phyloP scores from a whole-genome alignment of 116 monocot genomes.

The Trichopus zeylanicus region DNA sequence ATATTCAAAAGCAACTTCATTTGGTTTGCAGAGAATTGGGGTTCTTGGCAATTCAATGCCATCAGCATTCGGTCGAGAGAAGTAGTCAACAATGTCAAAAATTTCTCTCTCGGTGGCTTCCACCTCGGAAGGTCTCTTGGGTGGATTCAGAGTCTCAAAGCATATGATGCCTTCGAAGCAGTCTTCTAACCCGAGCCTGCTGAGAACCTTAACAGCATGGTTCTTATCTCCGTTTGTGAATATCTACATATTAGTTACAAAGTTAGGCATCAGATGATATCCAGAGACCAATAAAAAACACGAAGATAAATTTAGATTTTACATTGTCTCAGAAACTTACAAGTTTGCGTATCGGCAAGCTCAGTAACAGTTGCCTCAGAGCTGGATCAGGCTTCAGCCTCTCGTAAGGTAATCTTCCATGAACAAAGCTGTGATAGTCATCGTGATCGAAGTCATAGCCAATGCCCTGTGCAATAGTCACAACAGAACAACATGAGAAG shows the following conservation, averaged over 20 bases:
- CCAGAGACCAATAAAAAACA: too few relatives aligned
- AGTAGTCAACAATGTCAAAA: slow-evolving; percentile 45
- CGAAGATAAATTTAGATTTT: not conserved
- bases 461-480: slow-evolving; percentile 42
- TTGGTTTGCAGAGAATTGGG: slow-evolving; percentile 55
- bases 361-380: slow-evolving; percentile 53
- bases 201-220: slow-evolving; percentile 39
- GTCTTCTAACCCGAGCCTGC: slow-evolving; percentile 48
- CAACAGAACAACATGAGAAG: too few relatives aligned
- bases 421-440: slow-evolving; percentile 81
- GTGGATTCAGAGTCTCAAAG: slow-evolving; percentile 49
- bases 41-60: slow-evolving; percentile 26
- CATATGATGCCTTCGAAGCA: slow-evolving; percentile 63
- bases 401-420: slow-evolving; percentile 83
- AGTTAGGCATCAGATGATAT: not conserved
- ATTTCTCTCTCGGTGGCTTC: slow-evolving; percentile 6
- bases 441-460: slow-evolving; percentile 79
- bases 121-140: not conserved
- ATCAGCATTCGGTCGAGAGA: slow-evolving; percentile 3
- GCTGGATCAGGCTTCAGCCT: slow-evolving; percentile 66
- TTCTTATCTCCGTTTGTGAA: slow-evolving; percentile 52
- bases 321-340: too few relatives aligned
- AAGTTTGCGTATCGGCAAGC: slow-evolving; percentile 52
- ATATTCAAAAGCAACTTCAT: slow-evolving; percentile 33
- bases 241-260: slow-evolving; percentile 19